Percentiles rank a stretch among this genome's conserved stretches.
phyloP scores from a whole-genome alignment of 108 stramenopile species.

The Fistulifera solaris region DNA sequence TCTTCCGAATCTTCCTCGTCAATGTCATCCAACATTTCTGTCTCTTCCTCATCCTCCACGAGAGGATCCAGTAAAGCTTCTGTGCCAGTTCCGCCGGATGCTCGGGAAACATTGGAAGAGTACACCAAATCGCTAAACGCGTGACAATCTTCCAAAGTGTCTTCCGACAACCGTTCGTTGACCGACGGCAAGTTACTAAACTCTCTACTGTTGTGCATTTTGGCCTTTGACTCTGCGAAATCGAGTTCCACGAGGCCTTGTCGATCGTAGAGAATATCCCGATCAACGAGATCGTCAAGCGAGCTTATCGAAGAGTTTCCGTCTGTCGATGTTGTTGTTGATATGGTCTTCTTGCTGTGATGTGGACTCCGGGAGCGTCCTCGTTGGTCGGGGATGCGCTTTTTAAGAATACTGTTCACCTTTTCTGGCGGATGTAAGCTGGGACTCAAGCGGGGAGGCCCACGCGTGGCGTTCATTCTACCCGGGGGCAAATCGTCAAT shows the following conservation, averaged over 20 bases:
- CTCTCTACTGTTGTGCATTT: background rate
- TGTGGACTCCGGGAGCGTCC: conserved; percentile 1
- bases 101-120: conserved; percentile 11
- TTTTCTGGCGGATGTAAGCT: background rate
- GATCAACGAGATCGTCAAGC: conserved; percentile 32
- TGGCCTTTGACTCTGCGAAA: background rate
- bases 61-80: conserved; percentile 30
- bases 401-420: background rate
- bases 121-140: conserved; percentile 46
- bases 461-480: conserved; percentile 12
- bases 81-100: conserved; percentile 1
- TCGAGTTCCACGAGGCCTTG: conserved; percentile 31
- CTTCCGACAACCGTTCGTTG: conserved; percentile 60
- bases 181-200: conserved; percentile 34
- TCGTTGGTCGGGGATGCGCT: background rate
- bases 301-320: conserved; percentile 32
- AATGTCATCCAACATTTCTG: conserved; percentile 2
- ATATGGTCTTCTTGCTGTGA: background rate
- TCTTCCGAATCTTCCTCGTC: conserved; percentile 6
- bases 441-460: conserved; percentile 2
- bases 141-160: conserved; percentile 57
- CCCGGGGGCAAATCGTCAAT: conserved; percentile 11
- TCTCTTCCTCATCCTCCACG: conserved; percentile 37
- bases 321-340: conserved; percentile 8
- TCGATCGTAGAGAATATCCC: conserved; percentile 37